Evolutionary conservation across 805 yeast species (phyloP).

Genomic region (Brettanomyces bruxellensis): DNA sequence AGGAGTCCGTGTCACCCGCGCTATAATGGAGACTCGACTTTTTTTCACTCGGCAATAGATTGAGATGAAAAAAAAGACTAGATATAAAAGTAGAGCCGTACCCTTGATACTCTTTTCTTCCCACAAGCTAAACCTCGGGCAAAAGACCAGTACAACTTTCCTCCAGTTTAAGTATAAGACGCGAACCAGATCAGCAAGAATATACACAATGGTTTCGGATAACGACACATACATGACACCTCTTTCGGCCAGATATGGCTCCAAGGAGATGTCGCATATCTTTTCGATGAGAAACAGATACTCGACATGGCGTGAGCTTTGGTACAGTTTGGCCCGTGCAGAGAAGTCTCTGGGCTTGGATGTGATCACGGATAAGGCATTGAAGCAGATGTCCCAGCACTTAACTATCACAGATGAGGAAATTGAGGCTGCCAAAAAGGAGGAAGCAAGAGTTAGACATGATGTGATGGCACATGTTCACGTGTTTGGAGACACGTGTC

Average conservation of each 20-base stretch:
- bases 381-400: slow-evolving; percentile 73
- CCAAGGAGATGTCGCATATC: slow-evolving; percentile 90
- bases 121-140: too few species aligned
- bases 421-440: slow-evolving; percentile 77
- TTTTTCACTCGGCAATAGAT: too few species aligned
- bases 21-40: too few species aligned
- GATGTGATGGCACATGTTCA: slow-evolving; percentile 99
- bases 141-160: too few species aligned
- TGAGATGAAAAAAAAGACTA: too few species aligned
- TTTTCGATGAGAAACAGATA: slow-evolving; percentile 91
- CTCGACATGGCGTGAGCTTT: slow-evolving; percentile 96
- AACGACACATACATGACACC: slow-evolving; percentile 85
- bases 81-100: too few species aligned
- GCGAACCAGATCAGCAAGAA: neutral
- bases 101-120: too few species aligned
- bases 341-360: slow-evolving; percentile 84
- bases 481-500: slow-evolving; percentile 85
- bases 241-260: slow-evolving; percentile 92
- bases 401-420: slow-evolving; percentile 87
- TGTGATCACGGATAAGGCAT: slow-evolving; percentile 84
- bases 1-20: too few species aligned
- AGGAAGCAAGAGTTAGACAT: slow-evolving; percentile 97
- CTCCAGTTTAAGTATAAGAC: too few species aligned
- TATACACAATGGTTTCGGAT: slow-evolving; percentile 8
- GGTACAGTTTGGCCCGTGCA: slow-evolving; percentile 93